Percentiles rank a stretch among this genome's conserved stretches.
Conservation (phyloP, 2,329 filamentous ascomycete genomes). For the Orbilia blumenaviensis region DNA sequence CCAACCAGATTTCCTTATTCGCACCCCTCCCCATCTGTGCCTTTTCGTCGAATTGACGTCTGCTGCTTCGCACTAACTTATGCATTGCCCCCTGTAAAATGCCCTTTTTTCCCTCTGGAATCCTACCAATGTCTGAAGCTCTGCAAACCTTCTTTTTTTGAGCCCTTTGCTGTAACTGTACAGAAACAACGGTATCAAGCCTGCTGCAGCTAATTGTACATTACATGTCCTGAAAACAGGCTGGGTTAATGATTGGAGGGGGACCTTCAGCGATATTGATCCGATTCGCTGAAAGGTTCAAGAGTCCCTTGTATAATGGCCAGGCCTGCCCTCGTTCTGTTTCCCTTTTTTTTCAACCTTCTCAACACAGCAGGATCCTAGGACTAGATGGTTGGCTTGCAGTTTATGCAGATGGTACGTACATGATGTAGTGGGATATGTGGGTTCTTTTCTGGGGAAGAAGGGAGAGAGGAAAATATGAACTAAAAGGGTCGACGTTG, state of each 20-base stretch:
- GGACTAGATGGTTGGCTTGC: slow-evolving; percentile 7
- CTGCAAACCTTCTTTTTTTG: neutral
- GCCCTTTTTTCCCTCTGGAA: neutral
- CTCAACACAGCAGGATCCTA: slow-evolving; percentile 8
- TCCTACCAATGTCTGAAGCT: neutral
- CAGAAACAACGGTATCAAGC: slow-evolving; percentile 37
- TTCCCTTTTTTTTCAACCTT: slow-evolving; percentile 3
- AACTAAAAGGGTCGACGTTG: slow-evolving; percentile 1
- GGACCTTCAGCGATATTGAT: slow-evolving; percentile 40
- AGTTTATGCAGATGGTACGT: slow-evolving; percentile 17
- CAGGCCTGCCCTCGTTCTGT: slow-evolving; percentile 6
- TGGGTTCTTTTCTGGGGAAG: slow-evolving; percentile 15
- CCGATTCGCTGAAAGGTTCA: slow-evolving; percentile 35
- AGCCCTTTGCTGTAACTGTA: neutral
- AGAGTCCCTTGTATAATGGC: slow-evolving; percentile 1
- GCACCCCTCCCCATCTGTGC: neutral
- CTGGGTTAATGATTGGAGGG: slow-evolving; percentile 44
- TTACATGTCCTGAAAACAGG: neutral
- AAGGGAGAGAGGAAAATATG: neutral
- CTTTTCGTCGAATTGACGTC: neutral
- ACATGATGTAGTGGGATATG: slow-evolving; percentile 5
- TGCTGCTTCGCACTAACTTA: neutral
- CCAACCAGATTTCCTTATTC: slow-evolving; percentile 3
- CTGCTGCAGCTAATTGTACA: slow-evolving; percentile 32
- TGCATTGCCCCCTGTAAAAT: neutral